A percentile compares a stretch with the other conserved stretches of the same genome.
Conservation (phyloP, 108 stramenopile genomes). For the Hondaea fermentalgiana region DNA sequence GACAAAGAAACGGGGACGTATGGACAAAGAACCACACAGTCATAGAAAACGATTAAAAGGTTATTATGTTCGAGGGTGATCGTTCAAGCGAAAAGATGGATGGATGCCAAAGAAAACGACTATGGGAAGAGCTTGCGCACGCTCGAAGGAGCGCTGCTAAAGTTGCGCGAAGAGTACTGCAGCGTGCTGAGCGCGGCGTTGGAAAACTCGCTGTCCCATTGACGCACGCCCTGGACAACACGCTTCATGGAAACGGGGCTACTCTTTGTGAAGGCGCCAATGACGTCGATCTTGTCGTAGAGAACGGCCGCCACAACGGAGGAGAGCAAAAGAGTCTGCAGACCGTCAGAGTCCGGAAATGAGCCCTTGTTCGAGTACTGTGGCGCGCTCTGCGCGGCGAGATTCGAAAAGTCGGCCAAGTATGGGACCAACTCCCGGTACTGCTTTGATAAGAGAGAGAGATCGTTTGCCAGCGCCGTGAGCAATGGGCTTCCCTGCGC, state of each 20-base stretch:
- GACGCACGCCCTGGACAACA: background rate
- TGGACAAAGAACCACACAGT: no score
- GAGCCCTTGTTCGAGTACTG: background rate
- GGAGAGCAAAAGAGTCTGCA: background rate
- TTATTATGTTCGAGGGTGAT: background rate
- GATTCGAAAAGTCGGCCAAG: background rate
- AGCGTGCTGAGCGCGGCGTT: background rate
- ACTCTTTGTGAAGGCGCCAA: background rate
- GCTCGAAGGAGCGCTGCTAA: background rate
- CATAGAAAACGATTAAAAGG: background rate
- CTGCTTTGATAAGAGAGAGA: background rate
- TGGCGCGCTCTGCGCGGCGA: background rate
- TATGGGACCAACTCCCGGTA: background rate
- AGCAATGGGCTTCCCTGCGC: background rate
- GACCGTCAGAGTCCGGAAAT: background rate
- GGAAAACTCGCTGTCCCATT: background rate
- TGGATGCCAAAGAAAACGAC: background rate
- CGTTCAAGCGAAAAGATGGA: background rate
- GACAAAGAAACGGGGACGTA: no score
- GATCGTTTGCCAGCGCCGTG: background rate
- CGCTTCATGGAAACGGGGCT: background rate
- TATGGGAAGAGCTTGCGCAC: constrained; percentile 8
- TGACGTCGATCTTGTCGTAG: background rate
- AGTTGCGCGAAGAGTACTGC: background rate
- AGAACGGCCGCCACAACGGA: background rate